phyloP scores from a whole-genome alignment of 768 basidiomycete genomes.

The Grammothele lineata region DNA sequence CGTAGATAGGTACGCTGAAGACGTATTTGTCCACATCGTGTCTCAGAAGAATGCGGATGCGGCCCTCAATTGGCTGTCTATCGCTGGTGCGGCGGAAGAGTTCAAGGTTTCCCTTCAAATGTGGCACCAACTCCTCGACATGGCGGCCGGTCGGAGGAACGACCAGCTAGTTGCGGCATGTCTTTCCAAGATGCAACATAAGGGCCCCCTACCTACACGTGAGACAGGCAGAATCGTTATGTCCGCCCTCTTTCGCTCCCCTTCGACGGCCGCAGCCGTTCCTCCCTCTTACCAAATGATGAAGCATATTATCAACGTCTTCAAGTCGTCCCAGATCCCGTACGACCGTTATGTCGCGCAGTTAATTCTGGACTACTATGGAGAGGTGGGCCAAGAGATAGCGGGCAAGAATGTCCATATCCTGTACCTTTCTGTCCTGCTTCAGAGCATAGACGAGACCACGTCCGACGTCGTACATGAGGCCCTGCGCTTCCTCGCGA shows the following conservation, averaged over 20 bases:
- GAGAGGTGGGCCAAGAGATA: not conserved
- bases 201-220: too few species aligned
- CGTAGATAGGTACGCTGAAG: not conserved
- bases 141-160: not conserved
- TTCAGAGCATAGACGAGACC: not conserved
- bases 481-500: not conserved
- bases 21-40: too few species aligned
- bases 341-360: not conserved
- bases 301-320: not conserved
- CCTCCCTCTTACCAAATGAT: not conserved
- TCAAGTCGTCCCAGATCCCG: not conserved
- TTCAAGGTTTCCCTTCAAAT: slow-evolving; percentile 32
- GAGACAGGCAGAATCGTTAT: not conserved
- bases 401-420: not conserved
- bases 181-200: not conserved
- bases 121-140: slow-evolving; percentile 50
- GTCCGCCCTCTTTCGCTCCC: slow-evolving; percentile 1
- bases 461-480: not conserved
- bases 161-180: not conserved
- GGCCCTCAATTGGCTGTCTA: slow-evolving; percentile 46
- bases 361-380: not conserved
- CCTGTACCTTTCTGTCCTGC: not conserved
- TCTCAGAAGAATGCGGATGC: too few species aligned
- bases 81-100: not conserved
- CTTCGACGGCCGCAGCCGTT: not conserved